phyloP scores from a whole-genome alignment of 192 early-diverging fungal genomes.

The Phycomyces blakesleeanus region DNA sequence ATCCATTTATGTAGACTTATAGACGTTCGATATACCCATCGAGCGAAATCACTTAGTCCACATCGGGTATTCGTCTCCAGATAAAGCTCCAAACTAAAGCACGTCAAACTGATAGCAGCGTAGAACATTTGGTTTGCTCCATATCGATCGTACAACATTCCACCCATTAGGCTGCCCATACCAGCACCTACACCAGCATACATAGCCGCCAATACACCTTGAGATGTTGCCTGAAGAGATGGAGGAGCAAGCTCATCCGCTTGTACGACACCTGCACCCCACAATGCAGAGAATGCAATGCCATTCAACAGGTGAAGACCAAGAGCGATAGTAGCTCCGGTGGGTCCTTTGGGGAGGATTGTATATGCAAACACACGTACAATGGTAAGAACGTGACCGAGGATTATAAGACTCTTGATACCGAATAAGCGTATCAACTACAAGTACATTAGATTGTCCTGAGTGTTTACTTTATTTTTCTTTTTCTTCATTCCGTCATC shows the following conservation, averaged over 20 bases:
- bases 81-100: constrained; percentile 32
- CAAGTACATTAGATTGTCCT: background rate
- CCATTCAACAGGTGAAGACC: constrained; percentile 40
- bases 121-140: constrained; percentile 41
- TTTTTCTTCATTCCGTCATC: no score
- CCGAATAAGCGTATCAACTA: constrained; percentile 42
- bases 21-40: constrained; percentile 4
- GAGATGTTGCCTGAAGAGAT: constrained; percentile 39
- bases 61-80: constrained; percentile 34
- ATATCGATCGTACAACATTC: constrained; percentile 34
- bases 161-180: constrained; percentile 38
- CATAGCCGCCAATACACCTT: constrained; percentile 39
- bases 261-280: constrained; percentile 43
- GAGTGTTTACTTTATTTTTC: background rate
- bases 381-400: constrained; percentile 44
- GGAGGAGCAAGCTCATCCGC: constrained; percentile 42
- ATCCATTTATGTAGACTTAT: constrained; percentile 20
- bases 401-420: constrained; percentile 37
- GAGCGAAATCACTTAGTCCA: constrained; percentile 24
- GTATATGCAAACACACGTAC: constrained; percentile 39
- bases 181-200: constrained; percentile 42
- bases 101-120: constrained; percentile 25
- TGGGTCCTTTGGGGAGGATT: constrained; percentile 29
- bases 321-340: constrained; percentile 35
- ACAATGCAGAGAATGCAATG: constrained; percentile 43